Evolutionary conservation across 139 green algal genomes (phyloP), one percentile per base, ranked within the genome.

Genomic region (Desmodesmus armatus): DNA sequence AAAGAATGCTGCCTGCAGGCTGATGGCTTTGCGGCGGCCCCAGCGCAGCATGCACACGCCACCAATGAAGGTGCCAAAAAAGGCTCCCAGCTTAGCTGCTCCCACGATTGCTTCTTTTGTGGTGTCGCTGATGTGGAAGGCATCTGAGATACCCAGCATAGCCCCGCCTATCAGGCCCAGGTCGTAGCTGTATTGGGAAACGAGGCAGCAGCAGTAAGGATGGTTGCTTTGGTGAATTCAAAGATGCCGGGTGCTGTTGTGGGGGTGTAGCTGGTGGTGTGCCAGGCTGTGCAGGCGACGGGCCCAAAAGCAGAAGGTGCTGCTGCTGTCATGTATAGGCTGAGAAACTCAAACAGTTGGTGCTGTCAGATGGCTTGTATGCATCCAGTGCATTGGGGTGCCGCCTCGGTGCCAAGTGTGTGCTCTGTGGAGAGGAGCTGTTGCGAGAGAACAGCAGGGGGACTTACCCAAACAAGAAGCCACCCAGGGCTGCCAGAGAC

Each of bases 1-100:
- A 86, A 95, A 97, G 82, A 95, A 94, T 0, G 91, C 27, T n/a
- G 70, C 83, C 51, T 93, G 90, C 6, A 93, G 41, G 1, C 87
- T 91, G 21, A 98, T 94, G 7, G 94, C 92, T 1, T n/a, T 40
- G 13, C 91, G 82, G 5, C 95, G 86, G 0, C 95, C 95, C 44
- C 94, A 96, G 69, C 91, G 85, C 80, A 95, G 87, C 95, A 98
- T 98, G 15, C 92, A 53, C 1, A 90, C 93, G 11, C 93, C 95
- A 17, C 95, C 95, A 17, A 96, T 69, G 70, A 95, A 95, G 6
- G 92, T 92, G 7, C 95, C 94, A 43, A 93, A 91, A 27, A 94
- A 89, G 1, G 95, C 74, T 25, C 85, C 77, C 15, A 94, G 62
- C 83, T 98, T 98, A 39, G 94, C 91, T 1, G 92, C 90, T 0